Base-by-base conservation (phyloP, 2,329 filamentous ascomycete genomes). In the Colletotrichum simmondsii region DNA sequence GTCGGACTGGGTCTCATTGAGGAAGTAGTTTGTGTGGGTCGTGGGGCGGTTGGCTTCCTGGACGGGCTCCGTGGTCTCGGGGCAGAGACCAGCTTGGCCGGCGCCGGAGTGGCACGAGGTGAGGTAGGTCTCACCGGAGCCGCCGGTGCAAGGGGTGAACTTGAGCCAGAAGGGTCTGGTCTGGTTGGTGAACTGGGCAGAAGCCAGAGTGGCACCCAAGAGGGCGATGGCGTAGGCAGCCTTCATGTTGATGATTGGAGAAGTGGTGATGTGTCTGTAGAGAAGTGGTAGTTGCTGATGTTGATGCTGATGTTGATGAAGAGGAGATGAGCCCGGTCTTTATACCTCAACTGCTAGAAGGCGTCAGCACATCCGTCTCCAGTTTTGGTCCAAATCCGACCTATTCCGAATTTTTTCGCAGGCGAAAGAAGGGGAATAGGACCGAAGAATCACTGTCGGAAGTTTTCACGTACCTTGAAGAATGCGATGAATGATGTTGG, bases 101-200 rank as follows among this genome's bases (percentile, higher is more conserved):
- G 73, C 73, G 28, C 71, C 73, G 14, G 73, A 73, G 32, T 75
- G 73, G 42, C 73, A 75, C 22, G 65, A 32, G 11, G 16, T 1
- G 30, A 75, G 71, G 37, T 74, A 75, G 56, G 35, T 65, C 12
- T 46, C 66, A 5, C 8, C 62, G 19, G 67, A 66, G 37, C 42
- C 56, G 14, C 46, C 54, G 57, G 54, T 35, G 42, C 42, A 26
- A 1, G 65, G 24, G 2, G 22, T 32, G 24, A 62, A 67, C 42
- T 67, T 68, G 22, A 75, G 71, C n/a, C 24, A 65, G 32, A 75
- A 75, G 42, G 73, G 65, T 2, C 26, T 32, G 22, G 70, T 68
- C 49, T 66, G 65, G 11, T 58, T 68, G 24, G 60, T 57, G 10
- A 53, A 22, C 19, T 68, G 60, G 19, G 70, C 69, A 19, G 70